Evolutionary conservation across 2,329 filamentous ascomycete species (phyloP), one percentile per base, ranked within the genome.

Genomic region (Aphanocladium album): DNA sequence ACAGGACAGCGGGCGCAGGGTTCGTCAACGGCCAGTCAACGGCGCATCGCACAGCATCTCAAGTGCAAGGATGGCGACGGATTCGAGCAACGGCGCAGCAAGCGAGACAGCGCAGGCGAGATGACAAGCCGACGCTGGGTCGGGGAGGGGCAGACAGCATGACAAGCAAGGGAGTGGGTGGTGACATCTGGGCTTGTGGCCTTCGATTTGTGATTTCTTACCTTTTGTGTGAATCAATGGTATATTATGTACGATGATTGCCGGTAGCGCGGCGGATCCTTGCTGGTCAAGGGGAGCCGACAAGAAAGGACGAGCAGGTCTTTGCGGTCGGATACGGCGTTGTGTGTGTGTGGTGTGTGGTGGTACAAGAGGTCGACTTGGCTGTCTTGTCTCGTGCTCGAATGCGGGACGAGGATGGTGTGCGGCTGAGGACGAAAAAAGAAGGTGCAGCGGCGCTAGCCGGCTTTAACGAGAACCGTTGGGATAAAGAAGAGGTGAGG

Each of bases 371-470:
- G 46, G 19, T 54, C 35, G 51, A 39, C 51, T 19, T 54, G 50
- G 30, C 16, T 35, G 4, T 39, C 33, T 21, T 19, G 43, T 46
- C 41, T 35, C 30, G 54, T 39, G 17, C 9, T 57, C 16, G 43
- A 39, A 39, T 33, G 12, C 33, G 54, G 49, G 45, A 45, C 45
- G 55, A 12, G 8, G 33, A 57, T 30, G 33, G 23, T 41, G 56
- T 41, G 56, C 33, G 56, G 56, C 56, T 58, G 56, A 51, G 33
- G 25, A 57, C 16, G 21, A 25, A 27, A 14, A 37, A 43, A 50
- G 45, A 51, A 30, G 56, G 35, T 33, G 56, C 35, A 43, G 25
- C 35, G 46, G 45, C 56, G 43, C 56, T 58, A 58, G 56, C 46
- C 46, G 56, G 45, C 35, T 51, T 50, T 58, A 43, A 58, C 45